Evolutionary conservation across 371 early-diverging fungal genomes (phyloP), one percentile per base, ranked within the genome.

Genomic region (Entomophthora muscae): DNA sequence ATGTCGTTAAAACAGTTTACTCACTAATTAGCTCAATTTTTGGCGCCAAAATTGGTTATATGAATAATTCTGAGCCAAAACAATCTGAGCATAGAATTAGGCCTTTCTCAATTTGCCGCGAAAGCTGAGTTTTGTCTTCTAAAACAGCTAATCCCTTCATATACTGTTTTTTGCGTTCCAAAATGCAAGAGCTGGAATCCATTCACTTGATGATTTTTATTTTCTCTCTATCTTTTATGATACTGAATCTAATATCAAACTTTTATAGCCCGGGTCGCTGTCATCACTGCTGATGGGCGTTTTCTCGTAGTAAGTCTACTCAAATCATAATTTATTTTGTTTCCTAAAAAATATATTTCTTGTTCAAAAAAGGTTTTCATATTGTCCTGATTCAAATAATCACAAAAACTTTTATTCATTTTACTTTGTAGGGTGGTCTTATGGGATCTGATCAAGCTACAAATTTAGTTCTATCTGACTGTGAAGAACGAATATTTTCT

Each of bases 391-490:
- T 42, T 10, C 42, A 42, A 42, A 42, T 17, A 17, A 42, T 5
- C 42, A 42, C 17, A 10, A 42, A 10, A 10, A 17, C 17, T 42
- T 42, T 10, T 42, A 42, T 42, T 42, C 10, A 42, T 59, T 12
- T 26, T 32, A 17, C 23, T 32, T 63, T 61, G 33, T 28, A 76
- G 84, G 91, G 91, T 29, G 77, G 70, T 24, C 72, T 90, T 63
- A 77, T 74, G 64, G 92, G 91, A n/a, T 78, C 86, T 51, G 92
- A 91, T 75, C 88, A 89, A 65, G 79, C 81, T 5, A 81, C 83
- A 29, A 90, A 89, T 64, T 66, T 90, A 1, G 85, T 91, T 56
- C 70, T 91, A 57, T 73, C 78, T 32, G 73, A 77, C 26, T 82
- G 89, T 63, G 71, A 80, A 28, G 90, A 90, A 66, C 86, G 92